phyloP scores from a whole-genome alignment of 2,329 filamentous ascomycete genomes.

The Aphanoascus verrucosus region DNA sequence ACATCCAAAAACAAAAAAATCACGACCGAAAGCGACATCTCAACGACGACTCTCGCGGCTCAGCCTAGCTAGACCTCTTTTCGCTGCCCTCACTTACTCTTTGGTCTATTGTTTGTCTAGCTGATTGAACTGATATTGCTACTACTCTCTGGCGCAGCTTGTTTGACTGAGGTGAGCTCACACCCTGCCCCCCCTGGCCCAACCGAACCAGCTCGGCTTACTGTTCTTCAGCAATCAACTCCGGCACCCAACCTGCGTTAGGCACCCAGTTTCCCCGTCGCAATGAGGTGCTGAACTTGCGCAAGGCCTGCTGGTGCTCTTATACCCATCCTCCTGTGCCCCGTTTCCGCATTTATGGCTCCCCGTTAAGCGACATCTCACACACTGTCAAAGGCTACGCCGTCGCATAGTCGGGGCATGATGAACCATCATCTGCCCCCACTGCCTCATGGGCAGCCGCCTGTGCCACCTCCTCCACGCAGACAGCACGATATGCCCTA shows the following conservation, averaged over 20 bases:
- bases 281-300: constrained; percentile 4
- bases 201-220: constrained; percentile 5
- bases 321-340: neutral
- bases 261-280: neutral
- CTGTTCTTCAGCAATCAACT: neutral
- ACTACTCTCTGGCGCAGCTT: neutral
- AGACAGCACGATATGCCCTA: constrained; percentile 39
- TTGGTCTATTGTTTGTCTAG: neutral
- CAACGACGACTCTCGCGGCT: neutral
- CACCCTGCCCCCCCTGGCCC: neutral
- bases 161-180: neutral
- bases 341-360: constrained; percentile 9
- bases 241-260: neutral
- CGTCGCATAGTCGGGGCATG: constrained; percentile 24
- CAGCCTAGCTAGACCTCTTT: neutral
- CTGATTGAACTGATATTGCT: neutral
- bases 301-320: neutral
- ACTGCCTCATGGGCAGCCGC: constrained; percentile 41
- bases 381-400: neutral
- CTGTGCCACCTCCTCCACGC: constrained; percentile 40
- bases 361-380: neutral
- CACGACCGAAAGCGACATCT: neutral
- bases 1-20: constrained; percentile 7
- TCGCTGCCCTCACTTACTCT: neutral
- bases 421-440: constrained; percentile 38